Base-by-base conservation (phyloP, 192 early-diverging fungal genomes). In the Dissophora globulifera region DNA sequence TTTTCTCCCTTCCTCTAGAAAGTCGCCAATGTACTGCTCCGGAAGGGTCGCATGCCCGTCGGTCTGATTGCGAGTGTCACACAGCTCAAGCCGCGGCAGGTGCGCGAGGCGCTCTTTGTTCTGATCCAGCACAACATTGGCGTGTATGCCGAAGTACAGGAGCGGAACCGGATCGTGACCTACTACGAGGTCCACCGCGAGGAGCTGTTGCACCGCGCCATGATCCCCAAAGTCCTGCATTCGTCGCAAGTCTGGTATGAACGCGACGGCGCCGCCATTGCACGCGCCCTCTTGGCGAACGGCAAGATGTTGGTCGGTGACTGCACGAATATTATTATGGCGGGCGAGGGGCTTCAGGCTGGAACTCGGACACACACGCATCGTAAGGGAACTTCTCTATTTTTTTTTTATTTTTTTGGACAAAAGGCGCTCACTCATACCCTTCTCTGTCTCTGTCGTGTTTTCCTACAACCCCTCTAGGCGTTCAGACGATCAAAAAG, bases 121-220 rank as follows among this genome's bases (percentile, higher is more conserved):
- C 81, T 98, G 53, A 92, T 98, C 43, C 96, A 98, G 76, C 96
- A 98, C 79, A 85, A 88, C 66, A 51, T 94, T 3, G 90, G 80
- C 12, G 88, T 87, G 9, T 93, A 90, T 66, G 88, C 92, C 7
- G 89, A 91, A 62, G 45, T 78, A 3, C 54, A 80, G 26, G 93
- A 93, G 52, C 83, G 86, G 1, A 33, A 58, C 29, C 82, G 87
- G n/a, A 83, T 84, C 29, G 78, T 82, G 4, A 87, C 88, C 9
- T 93, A 90, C 79, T 98, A 96, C 67, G 80, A 87, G 15, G 55
- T 88, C 52, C 84, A 83, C 50, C 30, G 80, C 23, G 46, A 76
- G 13, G 81, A 81, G 16, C 82, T 95, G 11, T 67, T 94, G 51
- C 66, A 93, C 58, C 62, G 90, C 29, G 67, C 83, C 35, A 67